phyloP scores from a whole-genome alignment of 495 filamentous ascomycete genomes.

The Penicillium roqueforti region DNA sequence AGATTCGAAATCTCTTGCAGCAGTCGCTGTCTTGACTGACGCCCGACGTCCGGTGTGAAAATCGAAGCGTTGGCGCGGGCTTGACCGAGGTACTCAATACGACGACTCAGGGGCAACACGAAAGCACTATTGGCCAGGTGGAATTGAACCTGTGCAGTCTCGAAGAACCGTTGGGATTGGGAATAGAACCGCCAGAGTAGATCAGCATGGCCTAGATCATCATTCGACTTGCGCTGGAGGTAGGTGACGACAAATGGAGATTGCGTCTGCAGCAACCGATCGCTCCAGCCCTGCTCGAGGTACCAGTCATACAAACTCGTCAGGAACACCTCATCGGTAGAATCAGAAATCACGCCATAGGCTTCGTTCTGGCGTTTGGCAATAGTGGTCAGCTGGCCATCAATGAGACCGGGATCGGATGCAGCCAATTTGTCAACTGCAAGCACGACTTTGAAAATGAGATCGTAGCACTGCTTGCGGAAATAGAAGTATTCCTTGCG shows the following conservation, averaged over 20 bases:
- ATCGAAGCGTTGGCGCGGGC: slow-evolving; percentile 85
- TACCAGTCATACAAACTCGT: slow-evolving; percentile 98
- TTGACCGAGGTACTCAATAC: slow-evolving; percentile 83
- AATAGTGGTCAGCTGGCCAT: slow-evolving; percentile 70
- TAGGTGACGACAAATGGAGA: slow-evolving; percentile 86
- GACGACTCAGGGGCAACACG: slow-evolving; percentile 63
- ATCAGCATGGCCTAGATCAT: slow-evolving; percentile 72
- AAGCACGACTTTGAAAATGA: slow-evolving; percentile 73
- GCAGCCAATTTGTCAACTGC: slow-evolving; percentile 67
- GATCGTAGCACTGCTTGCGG: slow-evolving; percentile 74
- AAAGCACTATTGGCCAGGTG: slow-evolving; percentile 80
- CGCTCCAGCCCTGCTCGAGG: slow-evolving; percentile 70
- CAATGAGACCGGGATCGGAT: slow-evolving; percentile 62
- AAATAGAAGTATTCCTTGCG: slow-evolving; percentile 61
- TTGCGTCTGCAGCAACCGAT: slow-evolving; percentile 76
- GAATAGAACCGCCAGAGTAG: slow-evolving; percentile 90
- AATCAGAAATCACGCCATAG: slow-evolving; percentile 78
- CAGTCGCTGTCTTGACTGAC: slow-evolving; percentile 71
- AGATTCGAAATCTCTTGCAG: slow-evolving; percentile 78
- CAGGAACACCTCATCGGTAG: slow-evolving; percentile 87
- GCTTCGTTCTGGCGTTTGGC: slow-evolving; percentile 80
- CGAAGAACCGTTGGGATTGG: slow-evolving; percentile 70
- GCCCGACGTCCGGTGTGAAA: slow-evolving; percentile 62
- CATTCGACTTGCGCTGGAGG: slow-evolving; percentile 64
- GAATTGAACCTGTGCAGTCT: slow-evolving; percentile 81